These are phyloP conservation scores for Xylaria sp. DNA, from an alignment of 495 filamentous ascomycete genomes.

Conservation along the genomic window DNA sequence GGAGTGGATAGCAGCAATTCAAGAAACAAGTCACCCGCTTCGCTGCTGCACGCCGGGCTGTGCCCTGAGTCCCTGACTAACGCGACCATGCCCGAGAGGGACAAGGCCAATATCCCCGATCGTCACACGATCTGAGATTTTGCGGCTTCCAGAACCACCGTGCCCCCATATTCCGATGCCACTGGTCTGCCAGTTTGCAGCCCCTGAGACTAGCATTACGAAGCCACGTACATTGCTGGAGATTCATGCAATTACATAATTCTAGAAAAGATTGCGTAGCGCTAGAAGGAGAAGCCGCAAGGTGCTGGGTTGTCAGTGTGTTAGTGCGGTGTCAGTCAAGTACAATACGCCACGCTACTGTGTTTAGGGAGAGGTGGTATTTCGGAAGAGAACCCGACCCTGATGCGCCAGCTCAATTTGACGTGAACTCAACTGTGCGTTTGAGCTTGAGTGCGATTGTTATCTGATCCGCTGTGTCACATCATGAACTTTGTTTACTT, in stretches of 20 bases:
- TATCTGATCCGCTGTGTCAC: neutral
- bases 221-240: conserved; percentile 11
- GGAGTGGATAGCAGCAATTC: conserved; percentile 19
- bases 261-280: neutral
- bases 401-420: neutral
- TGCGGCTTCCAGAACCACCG: conserved; percentile 31
- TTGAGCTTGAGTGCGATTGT: conserved; percentile 8
- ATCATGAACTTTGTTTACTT: neutral
- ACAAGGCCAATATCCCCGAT: conserved; percentile 23
- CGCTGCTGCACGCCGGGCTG: conserved; percentile 19
- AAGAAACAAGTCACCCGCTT: conserved; percentile 24
- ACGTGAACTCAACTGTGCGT: neutral
- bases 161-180: conserved; percentile 28
- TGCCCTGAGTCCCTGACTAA: conserved; percentile 15
- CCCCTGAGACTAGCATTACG: conserved; percentile 16
- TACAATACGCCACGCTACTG: neutral
- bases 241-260: conserved; percentile 5
- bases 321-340: neutral
- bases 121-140: conserved; percentile 32
- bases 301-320: neutral
- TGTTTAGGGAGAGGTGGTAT: neutral
- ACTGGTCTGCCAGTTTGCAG: conserved; percentile 32
- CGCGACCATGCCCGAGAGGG: conserved; percentile 27
- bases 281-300: neutral
- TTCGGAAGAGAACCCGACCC: neutral